These are phyloP conservation scores for Echinosophora koreensis DNA, from an alignment of 306 rosid genomes.

Conservation along the genomic window DNA sequence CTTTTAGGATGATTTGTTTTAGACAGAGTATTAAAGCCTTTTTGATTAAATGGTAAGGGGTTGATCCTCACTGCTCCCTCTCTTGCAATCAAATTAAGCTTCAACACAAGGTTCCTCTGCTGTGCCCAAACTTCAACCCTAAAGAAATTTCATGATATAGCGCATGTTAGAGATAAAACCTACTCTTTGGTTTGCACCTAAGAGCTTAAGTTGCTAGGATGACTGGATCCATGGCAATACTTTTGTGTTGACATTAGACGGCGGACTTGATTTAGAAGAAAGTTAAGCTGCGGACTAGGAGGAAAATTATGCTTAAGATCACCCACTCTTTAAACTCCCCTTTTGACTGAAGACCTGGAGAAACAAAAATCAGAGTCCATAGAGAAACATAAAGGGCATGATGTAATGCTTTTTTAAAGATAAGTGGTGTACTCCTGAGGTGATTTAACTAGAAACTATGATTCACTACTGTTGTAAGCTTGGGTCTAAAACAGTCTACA, in stretches of 20 bases:
- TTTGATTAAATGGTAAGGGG: neutral
- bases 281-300: too few species aligned
- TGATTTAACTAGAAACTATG: neutral
- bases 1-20: neutral
- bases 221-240: conserved; percentile 5
- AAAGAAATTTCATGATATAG: neutral
- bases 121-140: neutral
- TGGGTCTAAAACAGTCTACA: too few species aligned
- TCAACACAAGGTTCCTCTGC: neutral
- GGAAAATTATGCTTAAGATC: neutral
- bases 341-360: neutral
- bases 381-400: neutral
- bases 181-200: neutral
- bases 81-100: neutral
- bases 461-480: neutral
- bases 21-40: neutral
- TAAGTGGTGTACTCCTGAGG: neutral
- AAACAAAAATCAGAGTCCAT: neutral
- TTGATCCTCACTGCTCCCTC: neutral
- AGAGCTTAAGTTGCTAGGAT: neutral
- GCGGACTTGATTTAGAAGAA: too few species aligned
- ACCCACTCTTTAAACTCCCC: neutral
- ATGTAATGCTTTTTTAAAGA: neutral
- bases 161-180: neutral
- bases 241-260: neutral